Evolutionary conservation across 345 rosid species (phyloP).

Genomic region (Citrus unshiu): DNA sequence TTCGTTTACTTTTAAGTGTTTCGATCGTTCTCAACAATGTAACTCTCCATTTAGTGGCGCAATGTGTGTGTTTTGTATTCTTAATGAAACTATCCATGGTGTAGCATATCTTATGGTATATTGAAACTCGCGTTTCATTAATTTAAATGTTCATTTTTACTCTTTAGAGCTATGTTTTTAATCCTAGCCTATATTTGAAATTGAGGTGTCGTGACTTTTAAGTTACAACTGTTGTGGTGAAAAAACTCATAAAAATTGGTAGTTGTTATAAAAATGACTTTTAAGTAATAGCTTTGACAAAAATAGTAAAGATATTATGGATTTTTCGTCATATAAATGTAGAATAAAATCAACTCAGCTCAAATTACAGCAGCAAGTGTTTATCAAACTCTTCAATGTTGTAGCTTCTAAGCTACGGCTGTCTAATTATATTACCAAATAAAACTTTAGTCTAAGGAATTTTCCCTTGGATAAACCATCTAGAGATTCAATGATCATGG

Average conservation of each 20-base stretch:
- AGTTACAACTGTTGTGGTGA: fast-evolving
- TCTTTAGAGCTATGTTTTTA: not conserved
- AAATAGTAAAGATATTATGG: too few relatives aligned
- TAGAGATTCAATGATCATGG: not conserved
- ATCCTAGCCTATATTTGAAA: too few relatives aligned
- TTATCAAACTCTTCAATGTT: too few relatives aligned
- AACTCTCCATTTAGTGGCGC: not conserved
- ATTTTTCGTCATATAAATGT: too few relatives aligned
- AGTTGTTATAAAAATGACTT: too few relatives aligned
- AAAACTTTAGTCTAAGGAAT: not conserved
- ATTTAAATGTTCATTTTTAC: not conserved
- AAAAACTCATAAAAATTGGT: too few relatives aligned
- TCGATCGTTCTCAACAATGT: not conserved
- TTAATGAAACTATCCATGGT: not conserved
- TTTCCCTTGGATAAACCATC: not conserved
- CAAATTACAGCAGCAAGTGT: too few relatives aligned
- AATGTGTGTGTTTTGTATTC: not conserved
- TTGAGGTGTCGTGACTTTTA: too few relatives aligned
- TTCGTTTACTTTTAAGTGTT: not conserved
- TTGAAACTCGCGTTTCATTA: not conserved
- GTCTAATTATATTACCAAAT: too few relatives aligned
- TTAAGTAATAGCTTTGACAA: too few relatives aligned
- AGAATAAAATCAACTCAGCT: too few relatives aligned
- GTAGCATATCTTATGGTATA: not conserved
- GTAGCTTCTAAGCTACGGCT: too few relatives aligned